Base-by-base conservation (phyloP, 371 early-diverging fungal species). In the Mucor piriformis region DNA sequence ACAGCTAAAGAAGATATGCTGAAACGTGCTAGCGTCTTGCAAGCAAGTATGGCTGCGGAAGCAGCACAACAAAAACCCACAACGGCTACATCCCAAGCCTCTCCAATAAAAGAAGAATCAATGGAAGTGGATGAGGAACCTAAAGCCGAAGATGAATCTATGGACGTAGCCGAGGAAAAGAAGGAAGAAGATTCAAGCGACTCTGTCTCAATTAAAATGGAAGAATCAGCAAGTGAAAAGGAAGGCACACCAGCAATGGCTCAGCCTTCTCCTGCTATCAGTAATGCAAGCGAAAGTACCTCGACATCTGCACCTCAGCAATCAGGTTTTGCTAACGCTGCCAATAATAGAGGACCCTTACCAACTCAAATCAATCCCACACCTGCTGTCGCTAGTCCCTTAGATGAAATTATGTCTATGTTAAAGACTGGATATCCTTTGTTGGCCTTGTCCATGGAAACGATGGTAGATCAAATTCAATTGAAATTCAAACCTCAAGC, bases 391-490 rank as follows among this genome's bases (percentile, higher is more conserved):
- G 58, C 83, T 16, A 79, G 79, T 66, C 82, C 94, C 7, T 92
- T 96, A n/a, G 96, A 97, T 44, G 98, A 98, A 61, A 87, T 98
- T 15, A 95, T 95, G 92, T 88, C 92, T n/a, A 89, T 92, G 71
- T 82, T 99, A 15, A 99, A 98, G 72, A 96, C 98, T 0, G 92
- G 95, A 0, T 95, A 91, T 72, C 98, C 98, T 18, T 83, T 97
- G 47, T 73, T 97, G 27, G 92, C 96, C 1, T 73, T 98, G 29
- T 91, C 98, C 2, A 94, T 99, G 92, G 97, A 98, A 74, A 94
- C 94, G 1, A 95, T 97, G 95, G 91, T 95, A 11, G 98, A 99
- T 67, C 97, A 96, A 71, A 93, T 97, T 18, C 86, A 92, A 49
- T 86, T 88, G 57, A 87, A 95, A 6, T 83, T 98, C 51, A 95